These are phyloP conservation scores for Ceratobasidium sp. DNA, from an alignment of 1,284 basidiomycete genomes.

Conservation along the genomic window DNA sequence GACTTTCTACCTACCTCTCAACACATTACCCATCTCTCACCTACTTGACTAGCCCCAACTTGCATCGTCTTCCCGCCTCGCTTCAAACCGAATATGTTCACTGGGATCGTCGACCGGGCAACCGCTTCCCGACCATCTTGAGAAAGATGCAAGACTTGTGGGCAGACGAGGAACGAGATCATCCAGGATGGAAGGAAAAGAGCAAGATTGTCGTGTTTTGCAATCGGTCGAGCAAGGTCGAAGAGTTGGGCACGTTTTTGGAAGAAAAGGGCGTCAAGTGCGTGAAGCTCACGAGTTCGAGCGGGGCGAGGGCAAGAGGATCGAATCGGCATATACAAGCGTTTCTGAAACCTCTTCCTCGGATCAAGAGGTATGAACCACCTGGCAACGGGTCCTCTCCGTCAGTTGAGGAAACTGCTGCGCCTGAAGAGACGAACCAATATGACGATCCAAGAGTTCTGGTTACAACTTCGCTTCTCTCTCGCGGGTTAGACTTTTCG, in stretches of 20 bases:
- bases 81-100: slow-evolving; percentile 75
- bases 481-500: slow-evolving; percentile 88
- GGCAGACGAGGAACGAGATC: slow-evolving; percentile 64
- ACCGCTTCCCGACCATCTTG: slow-evolving; percentile 79
- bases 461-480: slow-evolving; percentile 88
- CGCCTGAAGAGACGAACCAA: not conserved
- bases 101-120: slow-evolving; percentile 71
- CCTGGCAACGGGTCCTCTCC: not conserved
- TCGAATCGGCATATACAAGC: slow-evolving; percentile 72
- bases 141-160: slow-evolving; percentile 74
- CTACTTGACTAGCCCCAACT: slow-evolving; percentile 75
- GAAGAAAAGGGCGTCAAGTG: slow-evolving; percentile 66
- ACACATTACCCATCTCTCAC: slow-evolving; percentile 64
- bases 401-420: no score
- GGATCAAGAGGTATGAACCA: not conserved
- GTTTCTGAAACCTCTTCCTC: slow-evolving; percentile 62
- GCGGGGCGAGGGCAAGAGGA: slow-evolving; percentile 57
- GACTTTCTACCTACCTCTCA: slow-evolving; percentile 71
- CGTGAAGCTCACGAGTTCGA: slow-evolving; percentile 67
- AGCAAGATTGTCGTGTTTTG: slow-evolving; percentile 79
- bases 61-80: slow-evolving; percentile 77
- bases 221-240: slow-evolving; percentile 74
- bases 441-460: slow-evolving; percentile 69
- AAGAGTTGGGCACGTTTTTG: slow-evolving; percentile 64
- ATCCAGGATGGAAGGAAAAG: slow-evolving; percentile 42